phyloP scores from a whole-genome alignment of 257 asterid species.

The Craterostigma plantagineum region DNA sequence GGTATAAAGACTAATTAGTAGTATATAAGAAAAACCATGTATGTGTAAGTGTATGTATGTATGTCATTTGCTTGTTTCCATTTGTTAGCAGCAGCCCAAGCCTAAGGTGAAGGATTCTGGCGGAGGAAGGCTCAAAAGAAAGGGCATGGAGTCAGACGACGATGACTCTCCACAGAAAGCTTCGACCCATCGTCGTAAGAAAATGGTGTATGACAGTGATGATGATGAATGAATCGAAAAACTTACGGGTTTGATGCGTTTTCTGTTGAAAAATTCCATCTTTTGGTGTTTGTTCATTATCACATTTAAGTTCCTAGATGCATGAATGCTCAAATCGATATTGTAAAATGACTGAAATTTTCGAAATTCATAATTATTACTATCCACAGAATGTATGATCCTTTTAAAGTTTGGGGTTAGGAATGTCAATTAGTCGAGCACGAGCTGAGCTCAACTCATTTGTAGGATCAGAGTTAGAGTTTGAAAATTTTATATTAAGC shows the following conservation, averaged over 20 bases:
- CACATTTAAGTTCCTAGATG: no score
- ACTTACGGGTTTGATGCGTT: background rate
- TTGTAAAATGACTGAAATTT: no score
- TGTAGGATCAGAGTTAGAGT: no score
- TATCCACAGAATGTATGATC: no score
- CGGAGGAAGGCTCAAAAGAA: constrained; percentile 47
- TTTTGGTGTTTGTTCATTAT: no score
- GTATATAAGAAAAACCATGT: background rate
- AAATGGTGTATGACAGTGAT: constrained; percentile 75
- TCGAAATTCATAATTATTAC: no score
- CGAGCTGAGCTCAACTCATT: no score
- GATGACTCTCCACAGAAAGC: constrained; percentile 79
- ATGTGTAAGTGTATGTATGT: background rate
- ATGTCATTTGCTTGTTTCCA: background rate
- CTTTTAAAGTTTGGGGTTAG: no score
- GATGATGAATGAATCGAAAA: constrained; percentile 47
- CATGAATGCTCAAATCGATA: no score
- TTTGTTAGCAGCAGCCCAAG: constrained; percentile 43
- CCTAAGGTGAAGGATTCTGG: constrained; percentile 32
- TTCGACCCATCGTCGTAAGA: constrained; percentile 68
- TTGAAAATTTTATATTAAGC: no score
- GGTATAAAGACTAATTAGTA: background rate
- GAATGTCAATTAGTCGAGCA: no score
- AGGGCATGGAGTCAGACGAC: constrained; percentile 79
- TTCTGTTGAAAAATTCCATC: no score